Evolutionary conservation across 148 eudicot species (phyloP), one percentile per base, ranked within the genome.

Genomic region (Rhododendron ferrugineum): DNA sequence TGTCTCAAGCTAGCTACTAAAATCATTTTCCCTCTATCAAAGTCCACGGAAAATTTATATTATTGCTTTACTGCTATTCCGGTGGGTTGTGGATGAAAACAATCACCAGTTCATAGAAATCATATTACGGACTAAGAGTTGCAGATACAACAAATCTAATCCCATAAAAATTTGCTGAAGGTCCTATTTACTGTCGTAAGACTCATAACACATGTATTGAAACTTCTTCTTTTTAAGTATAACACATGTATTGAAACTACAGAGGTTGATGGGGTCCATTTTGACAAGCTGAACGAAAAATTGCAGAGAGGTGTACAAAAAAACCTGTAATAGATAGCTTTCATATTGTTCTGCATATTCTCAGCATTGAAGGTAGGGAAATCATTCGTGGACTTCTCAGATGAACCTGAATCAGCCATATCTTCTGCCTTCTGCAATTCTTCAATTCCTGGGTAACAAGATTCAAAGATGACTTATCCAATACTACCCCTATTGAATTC

Each of bases 291-390:
- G 83, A 68, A 68, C n/a, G 56, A 47, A 14, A 73, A 32, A 88
- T 23, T 50, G 68, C 37, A 83, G 76, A 0, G 30, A 88, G 80
- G 68, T 70, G 54, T 4, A 70, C 70, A 78, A 37, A 82, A 83
- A 73, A 87, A 96, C 99, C 99, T 92, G 92, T 95, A 95, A 89
- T 86, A 85, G 58, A 96, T 89, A 83, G 92, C 81, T 89, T 95
- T 96, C 86, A 89, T 89, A 86, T 96, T 96, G 84, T 81, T 95
- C 89, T 88, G 95, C 93, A 95, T 87, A 87, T 95, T 92, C 90
- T 96, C 99, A 78, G 89, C 94, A 88, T 94, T 96, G 90, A 95
- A 92, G 68, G 93, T 88, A 16, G 95, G 89, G 66, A 93, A 13
- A 56, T 89, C 95, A 85, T 91, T 84, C n/a, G 78, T 76, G 46